These are phyloP conservation scores for Begonia masoniana DNA, from an alignment of 306 rosid genomes.

Conservation along the genomic window DNA sequence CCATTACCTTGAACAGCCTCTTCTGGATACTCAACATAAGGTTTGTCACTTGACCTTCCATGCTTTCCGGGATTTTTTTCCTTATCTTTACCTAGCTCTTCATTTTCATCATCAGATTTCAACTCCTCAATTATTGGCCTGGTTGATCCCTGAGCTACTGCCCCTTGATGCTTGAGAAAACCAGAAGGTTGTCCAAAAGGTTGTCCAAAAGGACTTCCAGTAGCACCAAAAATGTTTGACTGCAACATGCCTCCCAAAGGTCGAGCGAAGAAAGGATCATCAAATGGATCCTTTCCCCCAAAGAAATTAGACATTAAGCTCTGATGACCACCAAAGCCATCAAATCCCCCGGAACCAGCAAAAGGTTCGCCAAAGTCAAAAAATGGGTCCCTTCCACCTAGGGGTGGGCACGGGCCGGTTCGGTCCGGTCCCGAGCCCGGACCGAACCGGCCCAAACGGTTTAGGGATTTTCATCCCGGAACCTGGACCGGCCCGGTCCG, in stretches of 20 bases:
- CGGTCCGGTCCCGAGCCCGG: no score
- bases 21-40: constrained; percentile 37
- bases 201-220: background rate
- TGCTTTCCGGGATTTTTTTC: constrained; percentile 47
- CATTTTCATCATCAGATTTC: constrained; percentile 53
- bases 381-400: constrained; percentile 7
- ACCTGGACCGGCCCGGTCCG: no score
- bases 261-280: constrained; percentile 65
- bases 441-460: no score
- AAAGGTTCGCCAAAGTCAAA: constrained; percentile 41
- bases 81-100: constrained; percentile 22
- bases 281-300: constrained; percentile 68
- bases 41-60: constrained; percentile 30
- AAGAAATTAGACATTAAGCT: constrained; percentile 37
- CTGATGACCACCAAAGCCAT: constrained; percentile 44
- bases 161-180: constrained; percentile 32
- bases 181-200: constrained; percentile 10
- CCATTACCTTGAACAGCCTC: constrained; percentile 48
- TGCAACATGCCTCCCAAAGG: constrained; percentile 61
- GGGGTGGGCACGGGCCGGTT: no score
- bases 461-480: no score
- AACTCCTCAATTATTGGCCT: constrained; percentile 70
- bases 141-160: constrained; percentile 26
- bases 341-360: constrained; percentile 51
- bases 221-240: constrained; percentile 32